These are phyloP conservation scores for Didymella keratinophila DNA, from an alignment of 2,329 filamentous ascomycete genomes.

Conservation along the genomic window DNA sequence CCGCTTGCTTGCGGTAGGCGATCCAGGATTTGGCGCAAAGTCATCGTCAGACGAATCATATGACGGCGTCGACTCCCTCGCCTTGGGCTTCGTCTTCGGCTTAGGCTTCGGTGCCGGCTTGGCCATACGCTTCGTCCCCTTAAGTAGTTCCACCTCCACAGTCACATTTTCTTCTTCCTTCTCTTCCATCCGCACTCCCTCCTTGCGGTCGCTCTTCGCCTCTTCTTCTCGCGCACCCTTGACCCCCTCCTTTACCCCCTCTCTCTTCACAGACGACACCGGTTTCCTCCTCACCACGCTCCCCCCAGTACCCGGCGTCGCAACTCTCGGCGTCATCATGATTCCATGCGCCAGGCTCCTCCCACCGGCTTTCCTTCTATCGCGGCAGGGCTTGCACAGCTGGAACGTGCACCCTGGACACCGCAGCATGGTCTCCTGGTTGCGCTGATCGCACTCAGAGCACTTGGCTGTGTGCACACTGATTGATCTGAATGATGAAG, in stretches of 20 bases:
- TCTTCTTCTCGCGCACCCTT: background rate
- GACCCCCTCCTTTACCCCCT: background rate
- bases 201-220: background rate
- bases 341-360: slow-evolving; percentile 38
- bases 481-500: slow-evolving; percentile 32
- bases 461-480: slow-evolving; percentile 50
- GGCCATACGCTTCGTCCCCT: background rate
- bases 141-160: background rate
- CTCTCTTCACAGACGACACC: background rate
- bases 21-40: slow-evolving; percentile 10
- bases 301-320: slow-evolving; percentile 1
- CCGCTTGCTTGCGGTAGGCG: slow-evolving; percentile 17
- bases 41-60: slow-evolving; percentile 18
- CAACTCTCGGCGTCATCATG: slow-evolving; percentile 16
- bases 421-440: slow-evolving; percentile 41
- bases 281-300: slow-evolving; percentile 14
- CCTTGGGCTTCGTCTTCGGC: background rate
- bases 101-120: slow-evolving; percentile 1
- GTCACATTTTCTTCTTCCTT: too few relatives aligned
- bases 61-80: background rate
- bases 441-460: slow-evolving; percentile 46
- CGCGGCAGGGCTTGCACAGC: slow-evolving; percentile 42
- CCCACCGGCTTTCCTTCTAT: slow-evolving; percentile 19
- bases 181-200: background rate
- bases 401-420: slow-evolving; percentile 48